Base-by-base conservation (phyloP, 176 grass and related monocot species). In the Alopecurus myosuroides region DNA sequence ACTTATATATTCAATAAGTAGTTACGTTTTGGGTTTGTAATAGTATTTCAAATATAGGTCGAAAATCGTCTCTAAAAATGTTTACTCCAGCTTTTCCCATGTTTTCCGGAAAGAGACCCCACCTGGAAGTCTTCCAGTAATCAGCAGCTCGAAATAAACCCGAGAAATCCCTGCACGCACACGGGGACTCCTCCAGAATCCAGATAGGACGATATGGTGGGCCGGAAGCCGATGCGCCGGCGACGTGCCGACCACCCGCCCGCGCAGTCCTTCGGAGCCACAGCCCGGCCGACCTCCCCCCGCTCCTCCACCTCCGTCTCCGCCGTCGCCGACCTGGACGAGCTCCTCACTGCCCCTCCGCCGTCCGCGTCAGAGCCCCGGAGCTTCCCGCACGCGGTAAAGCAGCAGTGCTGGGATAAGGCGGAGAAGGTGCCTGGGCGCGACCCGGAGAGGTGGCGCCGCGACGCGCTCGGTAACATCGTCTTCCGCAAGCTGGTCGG, bases 321-420 rank as follows among this genome's bases (percentile, higher is more conserved):
- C 1, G 90, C 73, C 37, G 70, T 77, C 4, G 78, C 79, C 6
- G 75, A 84, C 77, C 79, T 82, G 75, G 88, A 86, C 87, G 91
- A 85, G 13, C 85, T 83, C 64, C 77, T 78, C 58, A 84, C 85
- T 61, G 87, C 70, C 5, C 81, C 76, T 70, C 80, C 76, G 84
- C 76, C n/a, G 70, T 79, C 73, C 81, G 28, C 37, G 14, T 71
- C 68, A 28, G 92, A 96, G 77, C 91, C 97, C 10, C 82, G 97
- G 84, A 99, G 91, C 90, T 99, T 99, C 81, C 51, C 93, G 19
- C 81, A 89, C 80, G 77, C 70, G 44, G 91, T 99, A 41, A 99
- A 99, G 88, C 97, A 92, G 81, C 97, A 89, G 83, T 99, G 97
- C 90, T 99, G 97, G 97, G 93, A 94, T 49, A 96, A 94, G 90